These are phyloP conservation scores for Eleusine coracana DNA, from an alignment of 176 grass and related monocot species.

Conservation along the genomic window DNA sequence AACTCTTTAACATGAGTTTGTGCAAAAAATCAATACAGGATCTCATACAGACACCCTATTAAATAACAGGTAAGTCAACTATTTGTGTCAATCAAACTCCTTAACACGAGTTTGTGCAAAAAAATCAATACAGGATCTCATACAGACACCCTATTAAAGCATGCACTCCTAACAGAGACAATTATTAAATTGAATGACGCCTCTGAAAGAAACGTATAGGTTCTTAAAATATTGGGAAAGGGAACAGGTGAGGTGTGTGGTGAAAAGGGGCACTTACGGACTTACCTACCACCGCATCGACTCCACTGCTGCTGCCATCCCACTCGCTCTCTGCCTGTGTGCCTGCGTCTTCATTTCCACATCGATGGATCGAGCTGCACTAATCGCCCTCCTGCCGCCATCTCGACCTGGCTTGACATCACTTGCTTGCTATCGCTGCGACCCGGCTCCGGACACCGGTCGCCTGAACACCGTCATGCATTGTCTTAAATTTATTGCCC, in stretches of 20 bases:
- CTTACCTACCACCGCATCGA: conserved; percentile 64
- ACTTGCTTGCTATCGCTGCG: no score
- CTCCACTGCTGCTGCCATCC: conserved; percentile 53
- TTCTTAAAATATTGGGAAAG: conserved; percentile 17
- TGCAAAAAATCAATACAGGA: background rate
- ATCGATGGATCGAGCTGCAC: conserved; percentile 40
- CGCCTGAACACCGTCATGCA: no score
- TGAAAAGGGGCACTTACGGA: conserved; percentile 44
- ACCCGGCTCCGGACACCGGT: no score
- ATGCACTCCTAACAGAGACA: background rate
- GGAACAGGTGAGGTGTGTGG: background rate
- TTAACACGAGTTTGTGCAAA: background rate
- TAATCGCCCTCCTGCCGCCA: no score
- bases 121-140: background rate
- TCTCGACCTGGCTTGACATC: no score
- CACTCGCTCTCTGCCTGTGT: conserved; percentile 14
- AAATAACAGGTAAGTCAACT: no score
- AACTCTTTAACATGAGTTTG: background rate
- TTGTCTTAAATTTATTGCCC: no score
- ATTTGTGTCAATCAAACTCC: background rate
- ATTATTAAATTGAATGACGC: background rate
- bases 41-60: background rate
- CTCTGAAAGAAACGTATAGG: background rate
- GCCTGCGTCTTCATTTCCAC: conserved; percentile 32
- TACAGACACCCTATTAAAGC: background rate